Evolutionary conservation across 768 basidiomycete genomes (phyloP).

Genomic region (Termitomyces sp.): DNA sequence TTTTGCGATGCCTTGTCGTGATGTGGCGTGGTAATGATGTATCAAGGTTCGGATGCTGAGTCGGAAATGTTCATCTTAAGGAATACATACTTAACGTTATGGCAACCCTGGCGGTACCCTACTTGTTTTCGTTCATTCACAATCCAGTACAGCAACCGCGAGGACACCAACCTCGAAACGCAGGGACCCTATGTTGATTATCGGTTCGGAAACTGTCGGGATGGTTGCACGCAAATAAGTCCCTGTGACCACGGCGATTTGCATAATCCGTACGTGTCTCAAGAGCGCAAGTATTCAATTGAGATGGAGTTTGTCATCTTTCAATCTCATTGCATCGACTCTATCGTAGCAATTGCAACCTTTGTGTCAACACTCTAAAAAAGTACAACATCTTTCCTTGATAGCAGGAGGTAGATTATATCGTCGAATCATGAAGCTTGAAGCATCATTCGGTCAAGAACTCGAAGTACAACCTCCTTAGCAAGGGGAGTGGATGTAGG

Average conservation of each 20-base stretch:
- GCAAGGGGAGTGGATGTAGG: constrained; percentile 18
- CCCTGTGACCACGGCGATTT: too few species aligned
- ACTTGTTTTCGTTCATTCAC: neutral
- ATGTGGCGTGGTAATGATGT: neutral
- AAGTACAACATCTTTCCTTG: neutral
- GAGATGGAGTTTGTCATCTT: too few species aligned
- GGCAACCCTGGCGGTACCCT: neutral
- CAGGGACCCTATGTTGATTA: too few species aligned
- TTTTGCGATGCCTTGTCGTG: neutral
- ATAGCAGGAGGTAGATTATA: neutral
- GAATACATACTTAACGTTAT: neutral
- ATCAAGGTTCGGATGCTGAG: neutral
- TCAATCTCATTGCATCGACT: too few species aligned
- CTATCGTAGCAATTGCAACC: too few species aligned
- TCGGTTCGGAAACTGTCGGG: neutral
- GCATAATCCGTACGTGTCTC: too few species aligned
- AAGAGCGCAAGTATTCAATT: too few species aligned
- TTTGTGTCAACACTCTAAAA: neutral
- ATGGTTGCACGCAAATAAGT: too few species aligned
- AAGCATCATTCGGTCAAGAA: constrained; percentile 36
- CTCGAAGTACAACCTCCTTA: constrained; percentile 33
- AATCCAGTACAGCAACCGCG: too few species aligned
- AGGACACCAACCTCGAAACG: too few species aligned
- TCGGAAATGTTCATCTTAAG: neutral
- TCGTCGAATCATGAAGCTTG: neutral